Evolutionary conservation across 495 filamentous ascomycete genomes (phyloP), one percentile per base, ranked within the genome.

Genomic region (Hypoxylon fragiforme): DNA sequence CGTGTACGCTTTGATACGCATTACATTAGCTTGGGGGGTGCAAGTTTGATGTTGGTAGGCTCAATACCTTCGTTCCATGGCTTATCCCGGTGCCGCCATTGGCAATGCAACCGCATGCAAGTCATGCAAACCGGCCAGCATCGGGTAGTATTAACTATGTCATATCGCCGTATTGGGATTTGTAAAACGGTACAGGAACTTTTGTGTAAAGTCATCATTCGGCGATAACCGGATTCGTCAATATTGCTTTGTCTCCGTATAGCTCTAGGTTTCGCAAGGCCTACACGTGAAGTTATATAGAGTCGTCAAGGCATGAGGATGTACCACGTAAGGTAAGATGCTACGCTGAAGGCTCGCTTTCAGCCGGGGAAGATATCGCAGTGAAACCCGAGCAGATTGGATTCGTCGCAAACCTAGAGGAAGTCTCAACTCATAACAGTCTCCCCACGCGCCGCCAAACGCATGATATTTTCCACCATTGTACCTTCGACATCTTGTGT

Each of bases 401-500:
- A 11, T n/a, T 39, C 34, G 22, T 19, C 4, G 19, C 2, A 13
- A 6, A 19, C 18, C 24, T 34, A 34, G 7, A 34, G 6, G 12
- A 34, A 37, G 3, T 2, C 21, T 61, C 44, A 62, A n/a, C 43
- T 34, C 12, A 41, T 8, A 42, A 45, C 28, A 22, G 49, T 31
- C 5, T 69, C 65, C 14, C 82, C 83, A 36, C 74, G 81, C 34
- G 77, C 76, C 67, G 82, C 79, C 60, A 79, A 78, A 52, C 79
- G 70, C 69, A 85, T 58, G 32, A 83, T 73, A n/a, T 74, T 74
- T 40, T 78, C 75, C n/a, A 63, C 31, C 41, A 50, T 63, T 65
- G 43, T 71, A 63, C 71, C 63, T 12, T 64, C 58, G 0, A 67
- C 63, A 22, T 65, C 63, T 15, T 54, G 67, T 51, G 64, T 73